These are phyloP conservation scores for Pholiota microspora DNA, from an alignment of 768 basidiomycete species.

Conservation along the genomic window DNA sequence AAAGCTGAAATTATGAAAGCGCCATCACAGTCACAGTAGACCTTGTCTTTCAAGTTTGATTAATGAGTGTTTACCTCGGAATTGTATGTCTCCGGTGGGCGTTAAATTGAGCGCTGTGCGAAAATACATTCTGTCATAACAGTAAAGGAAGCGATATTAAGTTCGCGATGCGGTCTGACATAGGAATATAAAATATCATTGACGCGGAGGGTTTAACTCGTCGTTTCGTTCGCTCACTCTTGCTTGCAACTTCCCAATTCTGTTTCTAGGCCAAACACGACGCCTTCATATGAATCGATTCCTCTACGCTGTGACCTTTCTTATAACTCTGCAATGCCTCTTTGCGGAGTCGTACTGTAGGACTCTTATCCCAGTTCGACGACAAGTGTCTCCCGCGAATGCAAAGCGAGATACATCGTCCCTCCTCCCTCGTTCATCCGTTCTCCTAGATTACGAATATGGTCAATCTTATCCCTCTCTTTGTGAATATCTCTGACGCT, in stretches of 20 bases:
- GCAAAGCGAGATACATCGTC: neutral
- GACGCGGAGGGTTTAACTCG: too few relatives aligned
- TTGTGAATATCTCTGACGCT: neutral
- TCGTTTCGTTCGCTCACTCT: too few relatives aligned
- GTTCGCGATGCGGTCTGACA: too few relatives aligned
- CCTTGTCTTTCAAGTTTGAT: too few relatives aligned
- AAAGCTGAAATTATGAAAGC: too few relatives aligned
- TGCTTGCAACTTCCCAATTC: too few relatives aligned
- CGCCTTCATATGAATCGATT: too few relatives aligned
- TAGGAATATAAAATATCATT: too few relatives aligned
- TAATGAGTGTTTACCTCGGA: neutral
- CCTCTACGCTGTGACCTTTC: too few relatives aligned
- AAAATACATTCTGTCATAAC: neutral
- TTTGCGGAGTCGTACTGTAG: neutral
- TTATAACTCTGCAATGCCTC: neutral
- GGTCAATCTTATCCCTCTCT: neutral
- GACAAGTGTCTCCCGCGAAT: neutral
- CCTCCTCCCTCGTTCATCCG: neutral
- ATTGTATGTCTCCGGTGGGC: neutral
- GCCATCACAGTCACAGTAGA: too few relatives aligned
- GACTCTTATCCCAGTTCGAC: neutral
- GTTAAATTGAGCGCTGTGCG: neutral
- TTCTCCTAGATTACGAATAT: neutral
- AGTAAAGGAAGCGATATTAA: neutral
- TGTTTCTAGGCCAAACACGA: too few relatives aligned